These are phyloP conservation scores for Calonectria hawksworthii DNA, from an alignment of 2,329 filamentous ascomycete genomes.

Conservation along the genomic window DNA sequence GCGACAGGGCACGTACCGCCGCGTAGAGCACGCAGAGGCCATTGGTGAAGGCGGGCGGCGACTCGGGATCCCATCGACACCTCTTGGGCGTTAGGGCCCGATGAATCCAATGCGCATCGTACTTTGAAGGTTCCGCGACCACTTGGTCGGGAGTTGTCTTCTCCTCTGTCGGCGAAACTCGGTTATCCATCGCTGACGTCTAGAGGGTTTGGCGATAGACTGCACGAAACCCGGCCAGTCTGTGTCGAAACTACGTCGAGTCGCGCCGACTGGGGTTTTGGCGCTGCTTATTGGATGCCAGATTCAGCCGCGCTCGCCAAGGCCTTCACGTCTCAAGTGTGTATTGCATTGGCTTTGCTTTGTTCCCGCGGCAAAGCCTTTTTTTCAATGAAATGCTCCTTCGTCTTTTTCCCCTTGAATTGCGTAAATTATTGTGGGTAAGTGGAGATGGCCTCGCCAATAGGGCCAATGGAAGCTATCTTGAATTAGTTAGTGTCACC, in stretches of 20 bases:
- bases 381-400: not conserved
- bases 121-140: conserved; percentile 26
- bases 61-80: conserved; percentile 76
- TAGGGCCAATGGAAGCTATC: not conserved
- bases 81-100: conserved; percentile 66
- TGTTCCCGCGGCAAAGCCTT: not conserved
- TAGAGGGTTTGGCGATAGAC: not conserved
- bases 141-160: not conserved
- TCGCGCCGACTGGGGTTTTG: not conserved
- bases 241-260: not conserved
- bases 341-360: not conserved
- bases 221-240: no score
- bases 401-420: not conserved
- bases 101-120: conserved; percentile 38
- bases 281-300: not conserved
- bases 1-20: conserved; percentile 60
- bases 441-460: not conserved
- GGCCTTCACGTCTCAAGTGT: not conserved
- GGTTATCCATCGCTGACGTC: not conserved
- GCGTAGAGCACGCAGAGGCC: conserved; percentile 79
- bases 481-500: not conserved
- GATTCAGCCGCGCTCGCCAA: not conserved
- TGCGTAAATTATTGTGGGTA: not conserved
- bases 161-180: not conserved
- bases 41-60: conserved; percentile 78